Evolutionary conservation across 2,329 filamentous ascomycete species (phyloP).

Genomic region (Fusarium tanahbumbuense): DNA sequence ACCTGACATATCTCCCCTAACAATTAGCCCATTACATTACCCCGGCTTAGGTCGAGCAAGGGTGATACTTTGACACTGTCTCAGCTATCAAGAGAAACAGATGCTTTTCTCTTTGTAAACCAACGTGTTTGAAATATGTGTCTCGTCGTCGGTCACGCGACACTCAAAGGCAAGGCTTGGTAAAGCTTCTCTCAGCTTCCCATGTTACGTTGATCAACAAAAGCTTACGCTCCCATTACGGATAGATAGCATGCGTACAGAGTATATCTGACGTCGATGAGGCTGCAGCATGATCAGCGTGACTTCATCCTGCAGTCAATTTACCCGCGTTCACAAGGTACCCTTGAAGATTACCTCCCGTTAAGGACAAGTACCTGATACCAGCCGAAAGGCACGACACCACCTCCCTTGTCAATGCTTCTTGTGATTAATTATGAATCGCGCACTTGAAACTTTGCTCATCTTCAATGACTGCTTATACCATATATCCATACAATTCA

Average conservation of each 20-base stretch:
- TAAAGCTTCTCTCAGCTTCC: background rate
- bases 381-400: conserved; percentile 7
- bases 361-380: conserved; percentile 24
- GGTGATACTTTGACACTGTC: conserved; percentile 19
- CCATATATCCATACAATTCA: conserved; percentile 40
- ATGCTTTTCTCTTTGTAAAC: background rate
- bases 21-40: background rate
- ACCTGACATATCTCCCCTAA: background rate
- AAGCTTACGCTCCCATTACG: background rate
- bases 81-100: conserved; percentile 11
- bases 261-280: conserved; percentile 34
- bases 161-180: background rate
- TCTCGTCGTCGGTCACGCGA: conserved; percentile 23
- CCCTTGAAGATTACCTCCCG: conserved; percentile 29
- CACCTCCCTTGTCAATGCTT: conserved; percentile 37
- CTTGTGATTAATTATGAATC: conserved; percentile 19
- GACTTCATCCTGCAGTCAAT: conserved; percentile 45
- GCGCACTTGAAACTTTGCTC: background rate
- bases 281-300: conserved; percentile 32
- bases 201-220: background rate
- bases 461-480: conserved; percentile 13
- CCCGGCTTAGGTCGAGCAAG: conserved; percentile 1
- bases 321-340: conserved; percentile 33
- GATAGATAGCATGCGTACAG: conserved; percentile 3
- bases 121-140: background rate